Evolutionary conservation across 2,329 filamentous ascomycete species (phyloP), one percentile per base, ranked within the genome.

Genomic region (Colletotrichum sp.): DNA sequence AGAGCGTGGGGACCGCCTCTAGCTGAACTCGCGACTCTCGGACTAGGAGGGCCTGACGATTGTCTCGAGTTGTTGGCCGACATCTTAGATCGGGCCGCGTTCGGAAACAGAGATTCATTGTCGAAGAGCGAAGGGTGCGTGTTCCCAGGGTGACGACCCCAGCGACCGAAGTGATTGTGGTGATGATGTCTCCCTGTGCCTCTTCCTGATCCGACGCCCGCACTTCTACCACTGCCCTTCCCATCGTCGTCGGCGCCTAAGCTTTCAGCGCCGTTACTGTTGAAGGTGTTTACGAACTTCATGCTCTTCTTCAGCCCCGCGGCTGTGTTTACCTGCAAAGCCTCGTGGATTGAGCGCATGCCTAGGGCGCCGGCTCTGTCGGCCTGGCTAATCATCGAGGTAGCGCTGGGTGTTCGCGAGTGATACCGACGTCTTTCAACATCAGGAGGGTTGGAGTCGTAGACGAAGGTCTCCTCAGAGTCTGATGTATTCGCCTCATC

Each of bases 381-480:
- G 15, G 91, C 88, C 80, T 95, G 92, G 84, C 94, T 95, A 25
- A 84, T 89, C 90, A 94, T 93, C 8, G 96, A 98, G 6, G 96
- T 97, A 58, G 96, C 94, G 84, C 96, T 98, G 8, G 97, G 97
- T 2, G 97, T 99, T 77, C 97, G 92, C 25, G 96, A 98, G 85
- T 98, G 96, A 84, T 96, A 95, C 76, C 96, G 91, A 77, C 92
- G 91, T 55, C 92, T 88, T 70, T 93, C 91, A 66, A 82, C 85
- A 78, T 94, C 92, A 67, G 95, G 94, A 12, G 96, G 97, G 81
- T 99, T 99, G 30, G 97, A 98, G 84, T 99, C 97, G 86, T 99
- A 99, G 18, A 99, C 97, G 84, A 98, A 99, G 0, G 97, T 98
- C 85, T 98, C 97, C 81, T 98, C 97, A 2, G 96, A 98, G 83